phyloP scores from a whole-genome alignment of 805 yeast genomes.

The Yamadazyma philogaea region DNA sequence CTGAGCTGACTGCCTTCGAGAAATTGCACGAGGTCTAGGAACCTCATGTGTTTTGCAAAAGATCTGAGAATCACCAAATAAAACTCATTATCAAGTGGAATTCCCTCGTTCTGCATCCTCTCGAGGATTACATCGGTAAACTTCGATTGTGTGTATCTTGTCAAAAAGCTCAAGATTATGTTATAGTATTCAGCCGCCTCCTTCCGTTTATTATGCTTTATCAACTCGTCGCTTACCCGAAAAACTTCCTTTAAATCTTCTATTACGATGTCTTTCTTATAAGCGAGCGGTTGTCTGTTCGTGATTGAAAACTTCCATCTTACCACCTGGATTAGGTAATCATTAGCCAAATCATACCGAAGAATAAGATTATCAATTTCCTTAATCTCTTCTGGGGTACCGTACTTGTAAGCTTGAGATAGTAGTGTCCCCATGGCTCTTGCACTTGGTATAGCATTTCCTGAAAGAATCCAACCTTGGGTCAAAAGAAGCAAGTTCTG shows the following conservation, averaged over 20 bases:
- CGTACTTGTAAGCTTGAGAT: constrained; percentile 29
- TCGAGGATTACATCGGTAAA: constrained; percentile 25
- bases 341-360: constrained; percentile 18
- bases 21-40: constrained; percentile 26
- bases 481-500: constrained; percentile 25
- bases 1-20: constrained; percentile 1
- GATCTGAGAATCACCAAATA: constrained; percentile 24
- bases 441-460: constrained; percentile 23
- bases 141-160: constrained; percentile 25
- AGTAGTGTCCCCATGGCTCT: constrained; percentile 25
- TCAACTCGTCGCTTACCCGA: constrained; percentile 8
- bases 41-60: constrained; percentile 26
- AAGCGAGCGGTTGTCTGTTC: constrained; percentile 21
- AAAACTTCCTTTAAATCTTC: constrained; percentile 24
- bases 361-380: constrained; percentile 20
- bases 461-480: constrained; percentile 25
- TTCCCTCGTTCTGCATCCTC: constrained; percentile 24
- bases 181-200: constrained; percentile 24
- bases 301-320: constrained; percentile 25
- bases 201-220: background rate
- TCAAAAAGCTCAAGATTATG: constrained; percentile 26
- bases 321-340: constrained; percentile 24
- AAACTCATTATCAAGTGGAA: constrained; percentile 19
- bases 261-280: constrained; percentile 23
- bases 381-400: constrained; percentile 24